A percentile compares a stretch with the other conserved stretches of the same genome.
Evolutionary conservation across 805 yeast species (phyloP).

Genomic region (Nakazawaea peltata): DNA sequence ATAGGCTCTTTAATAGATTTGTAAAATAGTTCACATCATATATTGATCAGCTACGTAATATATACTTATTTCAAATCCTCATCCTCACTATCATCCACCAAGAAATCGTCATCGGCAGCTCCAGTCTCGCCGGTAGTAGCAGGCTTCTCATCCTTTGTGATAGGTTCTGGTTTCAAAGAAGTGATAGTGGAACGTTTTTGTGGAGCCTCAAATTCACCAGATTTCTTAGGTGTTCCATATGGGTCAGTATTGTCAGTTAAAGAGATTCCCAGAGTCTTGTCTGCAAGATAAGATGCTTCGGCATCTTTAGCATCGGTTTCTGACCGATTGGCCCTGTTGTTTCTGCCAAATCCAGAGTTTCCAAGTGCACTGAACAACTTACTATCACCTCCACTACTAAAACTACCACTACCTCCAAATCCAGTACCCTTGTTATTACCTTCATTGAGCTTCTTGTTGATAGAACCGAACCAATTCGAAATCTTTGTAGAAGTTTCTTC

Average conservation of each 20-base stretch:
- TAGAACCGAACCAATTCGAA: conserved; percentile 69
- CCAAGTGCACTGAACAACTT: not conserved
- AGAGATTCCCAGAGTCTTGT: conserved; percentile 12
- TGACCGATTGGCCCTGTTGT: not conserved
- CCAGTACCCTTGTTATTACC: conserved; percentile 12
- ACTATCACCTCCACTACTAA: not conserved
- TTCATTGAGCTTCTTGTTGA: conserved; percentile 40
- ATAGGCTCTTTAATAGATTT: not conserved
- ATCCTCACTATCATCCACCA: conserved; percentile 44
- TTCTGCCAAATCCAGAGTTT: conserved; percentile 1
- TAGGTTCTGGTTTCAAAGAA: conserved; percentile 7
- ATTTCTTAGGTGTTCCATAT: conserved; percentile 18
- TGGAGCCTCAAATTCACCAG: conserved; percentile 22
- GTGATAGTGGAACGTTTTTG: conserved; percentile 1
- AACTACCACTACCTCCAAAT: too few relatives aligned
- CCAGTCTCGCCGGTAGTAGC: not conserved
- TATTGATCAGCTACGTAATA: not conserved
- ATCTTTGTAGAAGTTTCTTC: conserved; percentile 75
- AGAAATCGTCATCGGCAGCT: conserved; percentile 36
- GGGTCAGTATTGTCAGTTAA: conserved; percentile 19
- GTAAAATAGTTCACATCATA: not conserved
- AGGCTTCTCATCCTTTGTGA: not conserved
- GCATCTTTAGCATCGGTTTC: not conserved
- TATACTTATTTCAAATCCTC: conserved; percentile 12
- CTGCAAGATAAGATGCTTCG: conserved; percentile 19